Evolutionary conservation across 2,329 filamentous ascomycete species (phyloP).

Genomic region (Aspergillus hiratsukae): DNA sequence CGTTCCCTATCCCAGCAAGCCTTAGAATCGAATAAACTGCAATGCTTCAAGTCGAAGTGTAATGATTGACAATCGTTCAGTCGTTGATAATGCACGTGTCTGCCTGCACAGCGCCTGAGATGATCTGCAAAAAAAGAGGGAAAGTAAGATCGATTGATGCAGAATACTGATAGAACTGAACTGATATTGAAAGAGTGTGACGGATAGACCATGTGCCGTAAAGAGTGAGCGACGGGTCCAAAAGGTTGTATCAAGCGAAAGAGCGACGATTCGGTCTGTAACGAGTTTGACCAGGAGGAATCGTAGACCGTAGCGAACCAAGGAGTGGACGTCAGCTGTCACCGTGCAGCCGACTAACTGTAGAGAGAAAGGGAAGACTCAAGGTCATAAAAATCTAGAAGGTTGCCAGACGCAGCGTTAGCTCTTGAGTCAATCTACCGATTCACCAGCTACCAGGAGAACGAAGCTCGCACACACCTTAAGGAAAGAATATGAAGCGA

Average conservation of each 20-base stretch:
- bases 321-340: slow-evolving; percentile 22
- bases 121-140: slow-evolving; percentile 5
- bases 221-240: slow-evolving; percentile 2
- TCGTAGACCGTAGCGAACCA: slow-evolving; percentile 7
- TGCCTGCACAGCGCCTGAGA: slow-evolving; percentile 12
- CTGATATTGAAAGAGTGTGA: slow-evolving; percentile 5
- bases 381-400: slow-evolving; percentile 6
- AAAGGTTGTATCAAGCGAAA: slow-evolving; percentile 3
- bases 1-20: background rate
- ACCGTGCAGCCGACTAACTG: slow-evolving; percentile 12
- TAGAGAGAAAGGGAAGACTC: slow-evolving; percentile 2
- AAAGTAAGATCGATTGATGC: background rate
- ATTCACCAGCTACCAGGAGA: background rate
- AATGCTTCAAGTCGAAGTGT: background rate
- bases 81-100: background rate
- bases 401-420: slow-evolving; percentile 4
- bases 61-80: background rate
- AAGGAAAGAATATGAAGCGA: background rate
- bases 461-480: background rate
- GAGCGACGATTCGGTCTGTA: slow-evolving; percentile 3
- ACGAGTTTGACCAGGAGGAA: background rate
- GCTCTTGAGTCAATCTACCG: background rate
- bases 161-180: background rate
- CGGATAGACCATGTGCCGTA: slow-evolving; percentile 1
- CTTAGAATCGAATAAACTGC: background rate